Evolutionary conservation across 192 early-diverging fungal species (phyloP).

Genomic region (Gamsiella multidivaricata): DNA sequence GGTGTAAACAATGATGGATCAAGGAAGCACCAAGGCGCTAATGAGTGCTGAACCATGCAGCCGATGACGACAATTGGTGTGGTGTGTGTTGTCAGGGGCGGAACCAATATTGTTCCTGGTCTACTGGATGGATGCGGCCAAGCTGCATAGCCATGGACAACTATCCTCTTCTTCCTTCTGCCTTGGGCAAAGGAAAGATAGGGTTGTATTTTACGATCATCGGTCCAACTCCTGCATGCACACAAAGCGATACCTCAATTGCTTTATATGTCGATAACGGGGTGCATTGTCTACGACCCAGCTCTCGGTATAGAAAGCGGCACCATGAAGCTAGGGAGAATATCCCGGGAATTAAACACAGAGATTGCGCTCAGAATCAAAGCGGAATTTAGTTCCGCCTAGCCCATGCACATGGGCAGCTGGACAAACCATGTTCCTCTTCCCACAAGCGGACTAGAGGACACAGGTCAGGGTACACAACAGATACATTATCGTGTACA

Average conservation of each 20-base stretch:
- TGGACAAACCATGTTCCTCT: conserved; percentile 55
- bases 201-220: not conserved
- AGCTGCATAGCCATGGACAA: not conserved
- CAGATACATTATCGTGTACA: too few relatives aligned
- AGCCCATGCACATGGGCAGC: conserved; percentile 4
- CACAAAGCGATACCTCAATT: too few relatives aligned
- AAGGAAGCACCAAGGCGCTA: not conserved
- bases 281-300: too few relatives aligned
- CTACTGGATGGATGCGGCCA: too few relatives aligned
- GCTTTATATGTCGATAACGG: too few relatives aligned
- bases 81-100: not conserved
- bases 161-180: not conserved
- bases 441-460: not conserved
- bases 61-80: not conserved
- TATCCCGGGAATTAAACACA: conserved; percentile 13
- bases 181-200: not conserved
- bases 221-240: too few relatives aligned
- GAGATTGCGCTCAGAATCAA: not conserved
- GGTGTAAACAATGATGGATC: not conserved
- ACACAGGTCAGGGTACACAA: too few relatives aligned
- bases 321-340: conserved; percentile 7
- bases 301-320: too few relatives aligned
- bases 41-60: not conserved
- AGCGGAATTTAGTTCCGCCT: not conserved
- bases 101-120: conserved; percentile 25